These are phyloP conservation scores for Carex pumila DNA, from an alignment of 176 grass and related monocot genomes.

Conservation along the genomic window DNA sequence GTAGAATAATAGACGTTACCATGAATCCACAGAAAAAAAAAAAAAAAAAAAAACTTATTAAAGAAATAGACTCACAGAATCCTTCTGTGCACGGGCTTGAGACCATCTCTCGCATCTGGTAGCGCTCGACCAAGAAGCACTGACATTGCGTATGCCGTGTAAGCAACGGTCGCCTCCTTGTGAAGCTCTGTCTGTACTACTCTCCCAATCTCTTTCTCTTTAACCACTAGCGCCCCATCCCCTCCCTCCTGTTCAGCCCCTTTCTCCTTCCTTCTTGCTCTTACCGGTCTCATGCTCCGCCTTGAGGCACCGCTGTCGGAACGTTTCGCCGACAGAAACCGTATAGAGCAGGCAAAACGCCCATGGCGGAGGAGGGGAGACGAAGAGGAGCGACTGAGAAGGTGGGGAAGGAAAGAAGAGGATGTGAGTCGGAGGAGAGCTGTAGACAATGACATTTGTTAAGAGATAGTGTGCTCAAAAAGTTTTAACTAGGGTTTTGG, in stretches of 20 bases:
- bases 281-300: not conserved
- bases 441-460: slow-evolving; percentile 33
- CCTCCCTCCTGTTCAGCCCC: slow-evolving; percentile 3
- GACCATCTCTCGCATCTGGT: slow-evolving; percentile 84
- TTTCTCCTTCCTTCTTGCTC: slow-evolving; percentile 18
- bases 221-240: slow-evolving; percentile 11
- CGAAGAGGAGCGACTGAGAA: not conserved
- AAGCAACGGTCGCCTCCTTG: slow-evolving; percentile 83
- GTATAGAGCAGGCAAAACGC: slow-evolving; percentile 10
- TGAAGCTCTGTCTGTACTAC: slow-evolving; percentile 76
- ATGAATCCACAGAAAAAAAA: not conserved
- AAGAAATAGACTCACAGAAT: slow-evolving; percentile 62
- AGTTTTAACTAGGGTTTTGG: not conserved
- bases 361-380: not conserved
- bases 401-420: slow-evolving; percentile 1
- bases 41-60: not conserved
- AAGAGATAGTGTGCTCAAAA: not conserved
- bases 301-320: not conserved
- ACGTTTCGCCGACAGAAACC: slow-evolving; percentile 7
- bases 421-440: slow-evolving; percentile 33
- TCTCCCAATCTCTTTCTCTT: slow-evolving; percentile 36
- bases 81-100: slow-evolving; percentile 92
- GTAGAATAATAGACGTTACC: not conserved
- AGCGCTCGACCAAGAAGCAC: slow-evolving; percentile 83
- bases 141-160: slow-evolving; percentile 94